A percentile compares a stretch with the other conserved stretches of the same genome.
Evolutionary conservation across 805 yeast genomes (phyloP).

Genomic region (Kazachstania africana): DNA sequence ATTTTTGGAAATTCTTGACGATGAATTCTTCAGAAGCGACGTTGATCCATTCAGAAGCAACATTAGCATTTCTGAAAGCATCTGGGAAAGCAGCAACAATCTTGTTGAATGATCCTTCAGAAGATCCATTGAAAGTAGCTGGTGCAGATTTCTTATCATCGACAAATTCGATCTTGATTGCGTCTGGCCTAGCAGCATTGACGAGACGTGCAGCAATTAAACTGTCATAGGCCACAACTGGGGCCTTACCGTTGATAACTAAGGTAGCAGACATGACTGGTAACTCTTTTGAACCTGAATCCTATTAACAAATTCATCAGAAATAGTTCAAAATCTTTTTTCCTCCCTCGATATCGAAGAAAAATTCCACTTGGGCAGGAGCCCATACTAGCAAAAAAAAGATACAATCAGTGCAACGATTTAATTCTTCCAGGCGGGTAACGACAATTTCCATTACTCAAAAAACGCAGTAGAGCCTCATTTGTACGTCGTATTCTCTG

Average conservation of each 20-base stretch:
- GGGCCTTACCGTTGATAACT: constrained; percentile 77
- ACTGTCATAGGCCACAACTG: constrained; percentile 65
- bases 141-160: constrained; percentile 60
- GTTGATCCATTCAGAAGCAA: constrained; percentile 42
- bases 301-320: no score
- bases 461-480: no score
- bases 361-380: no score
- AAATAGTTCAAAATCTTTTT: no score
- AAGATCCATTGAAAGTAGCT: constrained; percentile 36
- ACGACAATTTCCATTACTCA: no score
- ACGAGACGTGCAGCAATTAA: constrained; percentile 69
- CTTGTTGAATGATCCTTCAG: constrained; percentile 34
- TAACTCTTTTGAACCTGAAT: no score
- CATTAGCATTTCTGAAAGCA: constrained; percentile 20
- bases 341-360: no score
- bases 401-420: no score
- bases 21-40: constrained; percentile 58
- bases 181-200: constrained; percentile 38
- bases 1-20: constrained; percentile 79
- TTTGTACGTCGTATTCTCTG: no score
- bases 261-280: constrained; percentile 33
- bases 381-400: no score
- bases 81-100: constrained; percentile 45
- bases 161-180: constrained; percentile 50
- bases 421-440: no score